Conservation (phyloP, 306 rosid species). For the Trifolium subterraneum region DNA sequence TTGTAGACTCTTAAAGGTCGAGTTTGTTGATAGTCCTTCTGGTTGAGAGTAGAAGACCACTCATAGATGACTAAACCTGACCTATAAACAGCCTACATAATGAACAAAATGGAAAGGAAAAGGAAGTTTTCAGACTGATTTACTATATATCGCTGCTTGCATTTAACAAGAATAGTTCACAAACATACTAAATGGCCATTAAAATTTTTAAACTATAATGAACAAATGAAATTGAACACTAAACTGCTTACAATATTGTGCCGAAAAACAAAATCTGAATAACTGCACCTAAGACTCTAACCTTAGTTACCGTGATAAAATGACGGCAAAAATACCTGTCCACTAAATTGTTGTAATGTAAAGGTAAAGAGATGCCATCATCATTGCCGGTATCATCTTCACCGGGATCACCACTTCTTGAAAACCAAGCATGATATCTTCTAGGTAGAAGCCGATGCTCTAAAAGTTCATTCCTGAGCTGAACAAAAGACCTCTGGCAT, state of each 20-base stretch:
- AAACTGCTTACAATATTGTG: conserved; percentile 7
- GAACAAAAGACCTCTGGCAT: conserved; percentile 66
- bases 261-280: conserved; percentile 14
- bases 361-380: conserved; percentile 73
- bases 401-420: conserved; percentile 56
- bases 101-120: conserved; percentile 25
- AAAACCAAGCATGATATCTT: conserved; percentile 93
- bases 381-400: conserved; percentile 55
- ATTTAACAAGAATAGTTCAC: conserved; percentile 21
- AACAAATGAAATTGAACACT: conserved; percentile 14
- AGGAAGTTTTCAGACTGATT: conserved; percentile 18
- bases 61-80: conserved; percentile 13
- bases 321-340: conserved; percentile 61
- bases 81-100: conserved; percentile 5
- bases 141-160: conserved; percentile 9
- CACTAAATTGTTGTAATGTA: conserved; percentile 60
- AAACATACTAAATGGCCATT: not conserved
- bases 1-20: not conserved
- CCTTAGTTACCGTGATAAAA: conserved; percentile 24
- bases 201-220: not conserved
- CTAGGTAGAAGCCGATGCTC: conserved; percentile 87
- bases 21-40: not conserved
- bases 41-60: conserved; percentile 8
- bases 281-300: conserved; percentile 6
- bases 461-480: conserved; percentile 71